phyloP scores from a whole-genome alignment of 148 eudicot species.

The Rhododendron ferrugineum region DNA sequence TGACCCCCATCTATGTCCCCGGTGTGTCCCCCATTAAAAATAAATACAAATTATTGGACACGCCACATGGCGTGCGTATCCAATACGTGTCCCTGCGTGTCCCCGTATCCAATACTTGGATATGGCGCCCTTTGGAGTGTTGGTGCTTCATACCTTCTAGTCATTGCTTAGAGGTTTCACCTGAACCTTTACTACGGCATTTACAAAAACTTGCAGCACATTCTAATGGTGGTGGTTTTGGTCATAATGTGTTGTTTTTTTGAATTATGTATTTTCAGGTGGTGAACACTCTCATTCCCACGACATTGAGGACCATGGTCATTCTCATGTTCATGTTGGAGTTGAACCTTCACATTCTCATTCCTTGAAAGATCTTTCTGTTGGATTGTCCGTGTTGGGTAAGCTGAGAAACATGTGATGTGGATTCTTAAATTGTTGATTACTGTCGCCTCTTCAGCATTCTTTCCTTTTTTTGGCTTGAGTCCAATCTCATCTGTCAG shows the following conservation, averaged over 20 bases:
- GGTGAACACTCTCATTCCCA: conserved; percentile 75
- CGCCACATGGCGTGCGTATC: too few relatives aligned
- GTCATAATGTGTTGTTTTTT: background rate
- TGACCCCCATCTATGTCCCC: too few relatives aligned
- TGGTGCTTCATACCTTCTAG: background rate
- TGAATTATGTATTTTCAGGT: conserved; percentile 42
- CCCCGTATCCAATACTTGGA: too few relatives aligned
- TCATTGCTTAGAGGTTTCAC: background rate
- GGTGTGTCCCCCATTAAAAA: too few relatives aligned
- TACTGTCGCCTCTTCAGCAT: background rate
- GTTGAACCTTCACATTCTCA: conserved; percentile 56
- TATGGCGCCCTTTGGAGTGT: too few relatives aligned
- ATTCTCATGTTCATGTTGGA: conserved; percentile 41
- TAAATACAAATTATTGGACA: too few relatives aligned
- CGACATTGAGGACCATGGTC: conserved; percentile 35
- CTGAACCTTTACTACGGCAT: background rate
- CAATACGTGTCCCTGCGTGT: too few relatives aligned
- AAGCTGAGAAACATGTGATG: conserved; percentile 18
- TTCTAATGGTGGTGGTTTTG: background rate
- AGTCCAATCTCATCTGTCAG: background rate
- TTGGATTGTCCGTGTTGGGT: conserved; percentile 82
- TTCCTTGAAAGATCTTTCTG: conserved; percentile 80
- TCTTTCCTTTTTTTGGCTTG: background rate
- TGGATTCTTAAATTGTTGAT: background rate
- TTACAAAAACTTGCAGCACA: background rate